Percentiles rank a stretch among this genome's conserved stretches.
These are phyloP conservation scores for Citrullus colocynthis DNA, from an alignment of 306 rosid species.

Conservation along the genomic window DNA sequence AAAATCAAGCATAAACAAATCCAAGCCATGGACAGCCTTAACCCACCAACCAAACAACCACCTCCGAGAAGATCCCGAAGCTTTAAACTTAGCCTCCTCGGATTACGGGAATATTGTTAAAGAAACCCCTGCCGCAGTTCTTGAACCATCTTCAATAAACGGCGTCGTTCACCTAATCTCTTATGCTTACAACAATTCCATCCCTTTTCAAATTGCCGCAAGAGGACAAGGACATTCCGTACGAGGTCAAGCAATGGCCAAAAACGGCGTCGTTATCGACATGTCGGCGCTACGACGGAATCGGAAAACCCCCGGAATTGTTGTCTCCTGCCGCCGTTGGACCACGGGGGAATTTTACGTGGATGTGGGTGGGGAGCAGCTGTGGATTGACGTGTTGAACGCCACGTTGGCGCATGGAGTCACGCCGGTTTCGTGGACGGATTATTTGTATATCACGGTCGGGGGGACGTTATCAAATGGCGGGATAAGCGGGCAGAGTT, in stretches of 20 bases:
- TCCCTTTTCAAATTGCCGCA: constrained; percentile 27
- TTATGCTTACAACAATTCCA: constrained; percentile 24
- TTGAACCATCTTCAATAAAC: constrained; percentile 28
- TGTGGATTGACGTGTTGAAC: constrained; percentile 65
- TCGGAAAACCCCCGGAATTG: constrained; percentile 19
- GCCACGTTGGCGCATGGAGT: constrained; percentile 39
- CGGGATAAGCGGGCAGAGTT: constrained; percentile 77
- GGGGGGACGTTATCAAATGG: constrained; percentile 91
- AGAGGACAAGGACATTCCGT: constrained; percentile 79
- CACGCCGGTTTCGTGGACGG: constrained; percentile 76
- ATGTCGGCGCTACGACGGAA: constrained; percentile 30
- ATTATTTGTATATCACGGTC: constrained; percentile 53
- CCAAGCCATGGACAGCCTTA: constrained; percentile 12
- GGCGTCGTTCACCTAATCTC: constrained; percentile 33
- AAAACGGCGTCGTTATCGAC: constrained; percentile 54
- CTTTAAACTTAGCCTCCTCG: constrained; percentile 33
- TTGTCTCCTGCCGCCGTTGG: constrained; percentile 4
- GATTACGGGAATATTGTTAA: constrained; percentile 56
- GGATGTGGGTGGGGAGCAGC: constrained; percentile 72
- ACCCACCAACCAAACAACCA: constrained; percentile 2
- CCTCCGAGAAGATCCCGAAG: constrained; percentile 26
- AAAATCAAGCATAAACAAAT: constrained; percentile 28
- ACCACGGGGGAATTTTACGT: constrained; percentile 22
- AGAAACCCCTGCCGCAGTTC: constrained; percentile 40
- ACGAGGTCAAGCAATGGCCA: constrained; percentile 58